These are phyloP conservation scores for Sporothrix pallida DNA, from an alignment of 2,329 filamentous ascomycete genomes.

Conservation along the genomic window DNA sequence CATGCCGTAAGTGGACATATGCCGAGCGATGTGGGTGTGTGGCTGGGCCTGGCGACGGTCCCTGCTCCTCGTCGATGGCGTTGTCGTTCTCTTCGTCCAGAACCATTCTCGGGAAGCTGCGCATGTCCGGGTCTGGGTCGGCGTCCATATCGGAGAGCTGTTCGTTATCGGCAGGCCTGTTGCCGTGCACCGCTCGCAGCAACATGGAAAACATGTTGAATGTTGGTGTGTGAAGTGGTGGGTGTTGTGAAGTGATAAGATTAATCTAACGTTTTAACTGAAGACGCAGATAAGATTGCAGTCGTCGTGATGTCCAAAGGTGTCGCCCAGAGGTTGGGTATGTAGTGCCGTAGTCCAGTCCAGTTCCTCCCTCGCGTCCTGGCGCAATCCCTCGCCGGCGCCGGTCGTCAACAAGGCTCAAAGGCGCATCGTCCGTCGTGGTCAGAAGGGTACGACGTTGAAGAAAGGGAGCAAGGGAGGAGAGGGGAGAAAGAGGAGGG, in stretches of 20 bases:
- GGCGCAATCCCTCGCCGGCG: constrained; percentile 35
- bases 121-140: constrained; percentile 38
- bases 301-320: background rate
- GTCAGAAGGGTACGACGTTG: background rate
- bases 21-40: constrained; percentile 40
- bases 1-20: constrained; percentile 55
- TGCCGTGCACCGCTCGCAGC: constrained; percentile 44
- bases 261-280: background rate
- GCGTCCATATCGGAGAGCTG: constrained; percentile 36
- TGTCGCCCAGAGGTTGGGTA: background rate
- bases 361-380: constrained; percentile 35
- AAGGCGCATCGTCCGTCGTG: constrained; percentile 31
- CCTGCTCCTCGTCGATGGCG: background rate
- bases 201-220: constrained; percentile 44
- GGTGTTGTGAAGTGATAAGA: background rate
- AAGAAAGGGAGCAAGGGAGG: background rate
- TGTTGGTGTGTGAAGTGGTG: background rate
- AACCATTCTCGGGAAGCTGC: constrained; percentile 25
- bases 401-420: constrained; percentile 21
- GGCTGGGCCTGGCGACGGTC: constrained; percentile 39
- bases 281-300: too few relatives aligned
- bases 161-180: constrained; percentile 35
- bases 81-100: constrained; percentile 15
- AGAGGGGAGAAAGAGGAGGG: background rate
- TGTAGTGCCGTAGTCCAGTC: background rate